Conservation (phyloP, 257 asterid genomes). For the Solanum acaule region DNA sequence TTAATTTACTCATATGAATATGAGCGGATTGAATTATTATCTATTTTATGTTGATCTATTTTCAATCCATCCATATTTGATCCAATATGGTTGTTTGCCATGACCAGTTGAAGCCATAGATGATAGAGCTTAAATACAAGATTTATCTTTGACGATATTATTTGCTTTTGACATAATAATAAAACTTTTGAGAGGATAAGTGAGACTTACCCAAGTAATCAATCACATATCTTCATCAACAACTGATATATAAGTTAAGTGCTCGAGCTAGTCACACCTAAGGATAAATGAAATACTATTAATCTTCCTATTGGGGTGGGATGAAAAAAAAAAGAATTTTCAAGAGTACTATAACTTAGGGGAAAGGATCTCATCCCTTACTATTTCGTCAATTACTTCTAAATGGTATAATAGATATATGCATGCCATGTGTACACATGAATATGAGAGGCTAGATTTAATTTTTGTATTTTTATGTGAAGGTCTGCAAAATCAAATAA, state of each 20-base stretch:
- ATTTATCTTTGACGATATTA: not conserved
- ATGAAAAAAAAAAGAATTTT: not conserved
- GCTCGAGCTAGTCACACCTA: too few relatives aligned
- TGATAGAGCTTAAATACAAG: not conserved
- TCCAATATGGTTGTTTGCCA: not conserved
- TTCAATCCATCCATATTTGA: not conserved
- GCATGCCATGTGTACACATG: too few relatives aligned
- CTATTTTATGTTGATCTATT: not conserved
- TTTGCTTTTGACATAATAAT: not conserved
- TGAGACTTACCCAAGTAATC: too few relatives aligned
- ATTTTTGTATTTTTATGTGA: too few relatives aligned
- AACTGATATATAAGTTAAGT: not conserved
- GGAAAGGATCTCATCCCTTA: too few relatives aligned
- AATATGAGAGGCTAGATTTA: too few relatives aligned
- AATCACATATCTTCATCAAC: too few relatives aligned
- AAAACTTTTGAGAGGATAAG: not conserved
- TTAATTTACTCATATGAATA: not conserved
- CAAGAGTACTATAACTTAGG: not conserved
- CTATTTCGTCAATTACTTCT: too few relatives aligned
- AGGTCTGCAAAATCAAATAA: too few relatives aligned
- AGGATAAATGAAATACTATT: not conserved
- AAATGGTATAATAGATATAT: too few relatives aligned
- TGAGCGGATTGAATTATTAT: not conserved
- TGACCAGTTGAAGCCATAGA: not conserved
- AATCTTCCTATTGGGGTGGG: not conserved